phyloP scores from a whole-genome alignment of 2,329 filamentous ascomycete genomes.

The Colletotrichum ledebouriae region DNA sequence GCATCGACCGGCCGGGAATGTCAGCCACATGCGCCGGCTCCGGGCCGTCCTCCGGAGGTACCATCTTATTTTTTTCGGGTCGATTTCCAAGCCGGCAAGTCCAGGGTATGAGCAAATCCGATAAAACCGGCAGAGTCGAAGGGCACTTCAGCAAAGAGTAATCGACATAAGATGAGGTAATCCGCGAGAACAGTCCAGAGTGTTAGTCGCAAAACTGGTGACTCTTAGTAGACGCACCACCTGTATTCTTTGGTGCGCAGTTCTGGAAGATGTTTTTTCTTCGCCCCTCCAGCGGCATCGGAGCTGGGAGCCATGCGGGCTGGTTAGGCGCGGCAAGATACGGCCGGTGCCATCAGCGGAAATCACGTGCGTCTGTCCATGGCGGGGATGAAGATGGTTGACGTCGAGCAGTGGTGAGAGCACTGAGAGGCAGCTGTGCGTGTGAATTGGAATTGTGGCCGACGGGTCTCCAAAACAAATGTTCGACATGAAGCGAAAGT shows the following conservation, averaged over 20 bases:
- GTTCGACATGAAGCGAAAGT: too few species aligned
- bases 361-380: conserved; percentile 33
- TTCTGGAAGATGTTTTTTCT: conserved; percentile 33
- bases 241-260: conserved; percentile 24
- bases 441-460: neutral
- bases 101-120: too few species aligned
- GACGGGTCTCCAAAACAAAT: neutral
- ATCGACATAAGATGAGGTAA: too few species aligned
- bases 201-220: neutral
- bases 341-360: neutral
- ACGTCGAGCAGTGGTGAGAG: neutral
- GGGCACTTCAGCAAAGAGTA: too few species aligned
- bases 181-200: neutral
- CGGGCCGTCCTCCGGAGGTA: conserved; percentile 32
- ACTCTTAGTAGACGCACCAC: conserved; percentile 16
- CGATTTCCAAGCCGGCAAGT: neutral
- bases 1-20: conserved; percentile 58
- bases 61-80: conserved; percentile 18
- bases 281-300: conserved; percentile 41
- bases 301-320: conserved; percentile 27
- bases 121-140: too few species aligned
- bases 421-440: neutral
- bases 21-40: conserved; percentile 45
- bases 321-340: conserved; percentile 9
- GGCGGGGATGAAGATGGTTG: neutral